These are phyloP conservation scores for Coemansia sp. DNA, from an alignment of 192 early-diverging fungal species.

Conservation along the genomic window DNA sequence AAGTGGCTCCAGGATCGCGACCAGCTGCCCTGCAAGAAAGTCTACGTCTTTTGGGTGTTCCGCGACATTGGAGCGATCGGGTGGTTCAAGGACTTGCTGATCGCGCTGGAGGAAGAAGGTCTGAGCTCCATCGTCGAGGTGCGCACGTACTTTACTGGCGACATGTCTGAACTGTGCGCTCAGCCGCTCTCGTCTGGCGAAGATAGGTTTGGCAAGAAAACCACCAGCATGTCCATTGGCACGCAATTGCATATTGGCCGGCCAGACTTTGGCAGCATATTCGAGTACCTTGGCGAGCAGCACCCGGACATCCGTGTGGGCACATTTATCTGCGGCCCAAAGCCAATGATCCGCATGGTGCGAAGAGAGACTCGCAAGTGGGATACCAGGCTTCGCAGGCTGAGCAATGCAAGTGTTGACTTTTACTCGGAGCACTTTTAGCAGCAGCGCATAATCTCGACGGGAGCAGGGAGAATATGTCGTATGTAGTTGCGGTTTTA, in stretches of 20 bases:
- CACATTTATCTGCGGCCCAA: slow-evolving; percentile 85
- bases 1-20: slow-evolving; percentile 63
- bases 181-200: slow-evolving; percentile 44
- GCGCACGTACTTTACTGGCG: slow-evolving; percentile 72
- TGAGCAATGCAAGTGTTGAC: slow-evolving; percentile 21
- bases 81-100: slow-evolving; percentile 82
- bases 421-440: slow-evolving; percentile 29
- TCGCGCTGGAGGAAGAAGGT: slow-evolving; percentile 66
- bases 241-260: slow-evolving; percentile 73
- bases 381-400: slow-evolving; percentile 25
- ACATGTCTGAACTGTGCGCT: slow-evolving; percentile 50
- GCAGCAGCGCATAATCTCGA: too few relatives aligned
- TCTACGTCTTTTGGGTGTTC: slow-evolving; percentile 81
- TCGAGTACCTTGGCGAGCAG: slow-evolving; percentile 57
- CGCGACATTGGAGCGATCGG: slow-evolving; percentile 73
- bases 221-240: slow-evolving; percentile 67
- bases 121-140: slow-evolving; percentile 67
- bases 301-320: slow-evolving; percentile 75
- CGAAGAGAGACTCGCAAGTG: slow-evolving; percentile 51
- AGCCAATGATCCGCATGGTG: slow-evolving; percentile 62
- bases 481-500: too few relatives aligned
- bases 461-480: too few relatives aligned
- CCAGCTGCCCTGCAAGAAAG: slow-evolving; percentile 60
- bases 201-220: slow-evolving; percentile 57
- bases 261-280: slow-evolving; percentile 75